phyloP scores from a whole-genome alignment of 225 moss, liverwort and hornwort species.

The Bryoerythrophyllum caledonicum region DNA sequence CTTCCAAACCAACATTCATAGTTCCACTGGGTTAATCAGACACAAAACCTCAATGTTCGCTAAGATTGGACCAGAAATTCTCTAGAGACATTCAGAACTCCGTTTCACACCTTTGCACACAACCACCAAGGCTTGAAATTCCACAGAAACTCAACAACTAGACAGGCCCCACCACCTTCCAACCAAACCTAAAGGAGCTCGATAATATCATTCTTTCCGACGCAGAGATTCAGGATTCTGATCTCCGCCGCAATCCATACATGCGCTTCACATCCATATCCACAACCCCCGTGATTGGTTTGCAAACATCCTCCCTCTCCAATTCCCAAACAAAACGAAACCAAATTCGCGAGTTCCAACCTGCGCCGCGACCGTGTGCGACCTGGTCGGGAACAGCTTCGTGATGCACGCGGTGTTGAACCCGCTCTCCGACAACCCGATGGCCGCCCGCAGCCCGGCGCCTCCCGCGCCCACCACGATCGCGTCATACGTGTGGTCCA shows the following conservation, averaged over 20 bases:
- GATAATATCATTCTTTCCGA: too few species aligned
- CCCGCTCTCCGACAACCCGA: constrained; percentile 88
- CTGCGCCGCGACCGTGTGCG: constrained; percentile 97
- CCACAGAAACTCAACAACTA: too few species aligned
- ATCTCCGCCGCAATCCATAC: neutral
- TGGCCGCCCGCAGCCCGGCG: constrained; percentile 92
- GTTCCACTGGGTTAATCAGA: too few species aligned
- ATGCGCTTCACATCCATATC: neutral
- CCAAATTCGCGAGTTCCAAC: constrained; percentile 21
- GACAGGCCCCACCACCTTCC: neutral
- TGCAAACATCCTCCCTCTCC: neutral
- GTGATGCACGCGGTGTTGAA: constrained; percentile 95
- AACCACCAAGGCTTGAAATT: neutral
- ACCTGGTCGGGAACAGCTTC: constrained; percentile 97
- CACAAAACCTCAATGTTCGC: too few species aligned
- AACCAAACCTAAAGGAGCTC: neutral
- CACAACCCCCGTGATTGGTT: neutral
- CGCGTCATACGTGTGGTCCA: constrained; percentile 94
- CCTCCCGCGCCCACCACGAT: constrained; percentile 97
- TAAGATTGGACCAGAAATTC: too few species aligned
- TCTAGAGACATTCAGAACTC: neutral
- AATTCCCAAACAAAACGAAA: neutral
- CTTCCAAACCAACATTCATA: constrained; percentile 32
- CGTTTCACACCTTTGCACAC: neutral
- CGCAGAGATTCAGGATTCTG: too few species aligned